Base-by-base conservation (phyloP, 2,329 filamentous ascomycete genomes). In the Fonsecaea pugnacius region DNA sequence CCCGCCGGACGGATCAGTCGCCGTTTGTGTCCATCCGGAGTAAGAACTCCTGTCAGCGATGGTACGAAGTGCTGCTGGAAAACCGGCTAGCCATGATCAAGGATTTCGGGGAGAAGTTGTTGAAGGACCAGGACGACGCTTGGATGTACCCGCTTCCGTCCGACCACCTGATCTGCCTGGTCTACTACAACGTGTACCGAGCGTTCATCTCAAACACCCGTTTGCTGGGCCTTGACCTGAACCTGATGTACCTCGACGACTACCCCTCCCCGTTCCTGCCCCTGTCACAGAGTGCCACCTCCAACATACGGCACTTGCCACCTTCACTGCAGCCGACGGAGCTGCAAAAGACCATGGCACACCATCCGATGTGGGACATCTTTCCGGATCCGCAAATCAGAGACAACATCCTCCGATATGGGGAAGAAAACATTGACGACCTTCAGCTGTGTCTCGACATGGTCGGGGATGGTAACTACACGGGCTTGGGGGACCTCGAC, bases 361-460 rank as follows among this genome's bases (percentile, higher is more conserved):
- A 82, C 59, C 80, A 82, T 66, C 79, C 80, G 0, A 75, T 75
- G 68, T 69, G 77, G 8, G 76, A 78, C 50, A 60, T 76, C 1
- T 74, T 78, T 32, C 77, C 76, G 0, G 73, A 75, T 21, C 76
- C 79, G 0, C 68, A 69, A 6, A 69, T 78, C 40, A 74, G 79
- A 21, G 78, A 82, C 66, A 80, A 80, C 57, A 65, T 78, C 14
- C 73, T 79, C 27, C 62, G 62, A 2, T 67, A 63, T 5, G 73
- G 73, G 0, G 73, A 72, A 7, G 69, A 75, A 18, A 63, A 63
- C 1, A 73, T 76, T 56, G 71, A 79, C 61, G 75, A 77, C 21
- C 64, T 73, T 7, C 72, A 75, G 40, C 64, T 80, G 1, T 80
- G 78, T 58, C 53, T 69, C 14, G 79, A 80, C 57, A 69, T 80